phyloP scores from a whole-genome alignment of 176 grass and related monocot species.

The Zoysia pacifica region DNA sequence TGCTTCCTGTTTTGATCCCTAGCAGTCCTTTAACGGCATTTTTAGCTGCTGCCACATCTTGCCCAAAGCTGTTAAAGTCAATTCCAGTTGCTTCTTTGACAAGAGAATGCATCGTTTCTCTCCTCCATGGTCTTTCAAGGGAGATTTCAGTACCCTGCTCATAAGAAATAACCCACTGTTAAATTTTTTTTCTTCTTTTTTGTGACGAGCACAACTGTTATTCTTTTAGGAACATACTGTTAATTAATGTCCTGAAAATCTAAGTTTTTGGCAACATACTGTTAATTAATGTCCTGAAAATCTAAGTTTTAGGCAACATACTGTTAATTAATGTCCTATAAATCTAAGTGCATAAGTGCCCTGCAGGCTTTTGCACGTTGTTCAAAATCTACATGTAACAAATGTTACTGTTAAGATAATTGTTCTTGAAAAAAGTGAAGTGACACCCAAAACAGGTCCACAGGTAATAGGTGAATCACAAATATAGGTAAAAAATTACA shows the following conservation, averaged over 20 bases:
- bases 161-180: constrained; percentile 33
- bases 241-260: no score
- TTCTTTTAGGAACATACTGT: no score
- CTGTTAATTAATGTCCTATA: not conserved
- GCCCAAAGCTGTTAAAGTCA: constrained; percentile 67
- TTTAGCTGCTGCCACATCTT: constrained; percentile 77
- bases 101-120: constrained; percentile 96
- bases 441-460: constrained; percentile 5
- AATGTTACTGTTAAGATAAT: not conserved
- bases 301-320: no score
- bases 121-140: constrained; percentile 87
- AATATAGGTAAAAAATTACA: constrained; percentile 15
- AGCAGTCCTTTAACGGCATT: constrained; percentile 52
- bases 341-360: not conserved
- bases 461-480: not conserved
- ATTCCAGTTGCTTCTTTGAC: constrained; percentile 87
- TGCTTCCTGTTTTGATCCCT: constrained; percentile 51
- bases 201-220: no score
- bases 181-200: not conserved
- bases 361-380: not conserved
- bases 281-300: not conserved
- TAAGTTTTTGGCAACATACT: not conserved
- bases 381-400: not conserved
- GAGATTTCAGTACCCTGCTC: constrained; percentile 89
- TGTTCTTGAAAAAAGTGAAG: constrained; percentile 14